Evolutionary conservation across 345 rosid genomes (phyloP).

Genomic region (Dipteronia dyeriana): DNA sequence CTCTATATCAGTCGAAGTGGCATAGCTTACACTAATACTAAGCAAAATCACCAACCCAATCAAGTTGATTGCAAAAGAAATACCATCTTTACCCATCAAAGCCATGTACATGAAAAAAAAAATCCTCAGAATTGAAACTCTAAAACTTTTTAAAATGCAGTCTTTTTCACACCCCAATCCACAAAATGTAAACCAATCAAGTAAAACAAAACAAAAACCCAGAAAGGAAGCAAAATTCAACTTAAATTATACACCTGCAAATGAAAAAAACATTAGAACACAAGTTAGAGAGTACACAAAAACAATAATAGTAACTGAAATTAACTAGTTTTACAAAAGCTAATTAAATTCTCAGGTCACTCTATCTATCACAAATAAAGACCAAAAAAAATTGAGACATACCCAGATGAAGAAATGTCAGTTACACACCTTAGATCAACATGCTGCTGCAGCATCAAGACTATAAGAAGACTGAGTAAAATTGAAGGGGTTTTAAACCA

Average conservation of each 20-base stretch:
- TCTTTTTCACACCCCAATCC: not conserved
- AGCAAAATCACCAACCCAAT: slow-evolving; percentile 5
- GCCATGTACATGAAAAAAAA: not conserved
- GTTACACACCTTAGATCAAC: not conserved
- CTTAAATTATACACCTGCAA: not conserved
- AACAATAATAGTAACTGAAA: no score
- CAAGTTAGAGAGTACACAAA: not conserved
- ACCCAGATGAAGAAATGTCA: slow-evolving; percentile 12
- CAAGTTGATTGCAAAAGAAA: not conserved
- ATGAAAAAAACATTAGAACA: not conserved
- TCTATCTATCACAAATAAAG: not conserved
- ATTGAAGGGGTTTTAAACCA: not conserved
- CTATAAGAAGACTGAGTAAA: not conserved
- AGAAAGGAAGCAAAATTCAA: not conserved
- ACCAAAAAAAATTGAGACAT: not conserved
- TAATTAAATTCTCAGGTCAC: not conserved
- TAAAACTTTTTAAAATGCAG: not conserved
- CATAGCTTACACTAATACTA: slow-evolving; percentile 14
- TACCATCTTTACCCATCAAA: not conserved
- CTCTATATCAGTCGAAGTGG: slow-evolving; percentile 14
- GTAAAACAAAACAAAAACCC: not conserved
- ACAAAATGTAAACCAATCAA: not conserved
- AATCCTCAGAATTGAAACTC: not conserved
- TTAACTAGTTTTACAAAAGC: no score
- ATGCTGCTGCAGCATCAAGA: not conserved